Conservation (phyloP, 176 grass and related monocot species). For the sorghum (Sorghum bicolor) region Sorghum_bicolor_NCBIv3 NC_012879.2:54361501-54362000, state of each 20-base stretch:
- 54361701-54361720: conserved; percentile 10
- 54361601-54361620: conserved; percentile 24
- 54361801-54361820: not conserved
- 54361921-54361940: not conserved
- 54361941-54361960: conserved; percentile 39
- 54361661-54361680: not conserved
- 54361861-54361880: not conserved
- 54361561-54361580: conserved; percentile 21
- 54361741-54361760: conserved; percentile 50
- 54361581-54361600: not conserved
- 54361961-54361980: conserved; percentile 25
- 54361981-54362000: too few relatives aligned
- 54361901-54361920: too few relatives aligned
- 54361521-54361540: conserved; percentile 45
- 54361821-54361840: not conserved
- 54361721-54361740: conserved; percentile 38
- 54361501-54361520: conserved; percentile 56
- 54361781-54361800: not conserved
- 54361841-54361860: not conserved
- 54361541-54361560: conserved; percentile 47
- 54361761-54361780: not conserved
- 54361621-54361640: not conserved
- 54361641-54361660: not conserved
- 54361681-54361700: conserved; percentile 25
- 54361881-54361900: not conserved